phyloP scores from a whole-genome alignment of 441 rosid species.

The Sinapis alba region DNA sequence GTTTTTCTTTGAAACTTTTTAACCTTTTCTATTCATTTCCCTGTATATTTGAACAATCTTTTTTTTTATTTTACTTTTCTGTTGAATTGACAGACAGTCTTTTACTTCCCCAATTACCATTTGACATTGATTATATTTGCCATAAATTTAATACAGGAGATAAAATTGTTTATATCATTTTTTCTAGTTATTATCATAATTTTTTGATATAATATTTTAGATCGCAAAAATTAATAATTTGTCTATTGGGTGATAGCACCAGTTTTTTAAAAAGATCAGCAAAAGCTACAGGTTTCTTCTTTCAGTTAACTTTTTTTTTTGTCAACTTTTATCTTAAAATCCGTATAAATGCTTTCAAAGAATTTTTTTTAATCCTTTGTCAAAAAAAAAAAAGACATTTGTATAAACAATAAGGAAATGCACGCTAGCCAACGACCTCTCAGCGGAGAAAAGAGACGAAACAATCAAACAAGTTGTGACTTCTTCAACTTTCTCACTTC shows the following conservation, averaged over 20 bases:
- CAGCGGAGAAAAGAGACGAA: conserved; percentile 5
- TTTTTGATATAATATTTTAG: too few species aligned
- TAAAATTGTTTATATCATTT: too few species aligned
- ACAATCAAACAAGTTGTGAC: conserved; percentile 21
- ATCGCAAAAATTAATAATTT: too few species aligned
- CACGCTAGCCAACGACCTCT: conserved; percentile 1
- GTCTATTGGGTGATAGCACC: too few species aligned
- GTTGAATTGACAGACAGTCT: neutral
- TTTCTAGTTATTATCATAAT: too few species aligned
- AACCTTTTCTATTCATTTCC: neutral
- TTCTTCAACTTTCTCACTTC: conserved; percentile 15
- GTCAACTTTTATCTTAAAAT: too few species aligned
- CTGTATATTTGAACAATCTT: neutral
- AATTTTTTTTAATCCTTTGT: too few species aligned
- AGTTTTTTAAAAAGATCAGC: too few species aligned
- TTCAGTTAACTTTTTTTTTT: too few species aligned
- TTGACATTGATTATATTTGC: neutral
- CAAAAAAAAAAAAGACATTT: too few species aligned
- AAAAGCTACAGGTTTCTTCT: too few species aligned
- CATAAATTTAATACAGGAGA: neutral
- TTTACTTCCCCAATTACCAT: neutral
- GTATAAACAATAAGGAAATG: neutral
- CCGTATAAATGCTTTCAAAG: too few species aligned
- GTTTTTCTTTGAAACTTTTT: neutral
- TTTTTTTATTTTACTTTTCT: neutral